Percentiles rank a stretch among this genome's conserved stretches.
phyloP scores from a whole-genome alignment of 192 early-diverging fungal genomes.

The Coemansia sp. region DNA sequence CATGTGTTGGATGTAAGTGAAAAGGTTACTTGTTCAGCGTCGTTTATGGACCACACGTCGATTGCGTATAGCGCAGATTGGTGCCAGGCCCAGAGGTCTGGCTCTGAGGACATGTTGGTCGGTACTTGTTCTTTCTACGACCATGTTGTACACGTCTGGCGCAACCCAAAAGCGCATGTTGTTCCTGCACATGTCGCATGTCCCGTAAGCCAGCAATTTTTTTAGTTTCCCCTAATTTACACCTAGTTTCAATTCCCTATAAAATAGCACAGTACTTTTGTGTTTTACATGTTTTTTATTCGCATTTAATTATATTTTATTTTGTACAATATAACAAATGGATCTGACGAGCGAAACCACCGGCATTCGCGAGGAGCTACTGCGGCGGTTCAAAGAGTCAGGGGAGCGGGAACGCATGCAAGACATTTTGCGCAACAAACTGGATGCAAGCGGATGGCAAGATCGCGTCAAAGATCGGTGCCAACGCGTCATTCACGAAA shows the following conservation, averaged over 20 bases:
- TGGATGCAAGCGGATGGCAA: conserved; percentile 52
- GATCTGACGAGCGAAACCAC: conserved; percentile 21
- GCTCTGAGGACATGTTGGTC: conserved; percentile 40
- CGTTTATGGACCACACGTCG: conserved; percentile 72
- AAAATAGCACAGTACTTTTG: not conserved
- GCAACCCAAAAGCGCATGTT: not conserved
- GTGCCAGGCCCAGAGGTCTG: conserved; percentile 52
- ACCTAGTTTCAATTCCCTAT: not conserved
- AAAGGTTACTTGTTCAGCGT: conserved; percentile 11
- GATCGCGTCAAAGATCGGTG: conserved; percentile 54
- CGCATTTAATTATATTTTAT: not conserved
- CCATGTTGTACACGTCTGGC: conserved; percentile 72
- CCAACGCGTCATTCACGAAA: conserved; percentile 43
- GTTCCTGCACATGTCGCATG: not conserved
- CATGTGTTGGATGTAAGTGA: conserved; percentile 65
- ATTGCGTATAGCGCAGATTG: conserved; percentile 80
- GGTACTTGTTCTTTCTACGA: conserved; percentile 83
- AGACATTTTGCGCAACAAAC: conserved; percentile 50
- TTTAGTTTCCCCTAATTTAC: not conserved
- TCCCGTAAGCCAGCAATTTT: not conserved
- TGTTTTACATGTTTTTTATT: not conserved
- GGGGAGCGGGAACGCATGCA: conserved; percentile 55
- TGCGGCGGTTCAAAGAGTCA: conserved; percentile 51
- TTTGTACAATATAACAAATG: conserved; percentile 16
- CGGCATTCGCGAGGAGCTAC: conserved; percentile 48